Evolutionary conservation across 805 yeast species (phyloP).

Genomic region (Lachancea sp.): DNA sequence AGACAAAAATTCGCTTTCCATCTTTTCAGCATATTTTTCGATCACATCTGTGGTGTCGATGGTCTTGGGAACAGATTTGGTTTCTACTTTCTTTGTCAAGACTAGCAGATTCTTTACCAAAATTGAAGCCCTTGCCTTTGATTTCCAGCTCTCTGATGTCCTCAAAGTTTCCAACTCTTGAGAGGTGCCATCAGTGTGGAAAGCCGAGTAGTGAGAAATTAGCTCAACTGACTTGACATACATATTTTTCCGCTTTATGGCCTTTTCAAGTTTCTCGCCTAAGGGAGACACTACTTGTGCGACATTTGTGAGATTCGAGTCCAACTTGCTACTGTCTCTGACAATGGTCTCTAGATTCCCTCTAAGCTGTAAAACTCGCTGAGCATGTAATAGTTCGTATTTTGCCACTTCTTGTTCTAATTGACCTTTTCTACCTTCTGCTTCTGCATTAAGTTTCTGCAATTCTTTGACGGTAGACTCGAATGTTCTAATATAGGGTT

Average conservation of each 20-base stretch:
- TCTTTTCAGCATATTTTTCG: constrained; percentile 63
- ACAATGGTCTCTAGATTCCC: constrained; percentile 20
- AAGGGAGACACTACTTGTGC: constrained; percentile 59
- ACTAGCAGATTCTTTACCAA: constrained; percentile 58
- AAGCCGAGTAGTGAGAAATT: constrained; percentile 70
- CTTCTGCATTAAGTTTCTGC: constrained; percentile 51
- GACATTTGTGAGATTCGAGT: constrained; percentile 38
- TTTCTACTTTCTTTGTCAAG: constrained; percentile 58
- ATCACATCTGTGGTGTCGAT: constrained; percentile 37
- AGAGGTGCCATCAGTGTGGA: constrained; percentile 44
- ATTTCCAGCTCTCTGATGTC: constrained; percentile 47
- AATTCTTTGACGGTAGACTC: constrained; percentile 77
- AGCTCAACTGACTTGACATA: constrained; percentile 66
- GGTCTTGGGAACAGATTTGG: constrained; percentile 45
- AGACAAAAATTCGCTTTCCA: constrained; percentile 66
- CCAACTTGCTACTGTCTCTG: constrained; percentile 22
- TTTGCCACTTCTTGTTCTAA: constrained; percentile 52
- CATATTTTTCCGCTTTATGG: constrained; percentile 67
- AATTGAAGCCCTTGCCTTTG: constrained; percentile 53
- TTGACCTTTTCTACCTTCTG: constrained; percentile 43
- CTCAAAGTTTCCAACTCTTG: constrained; percentile 52
- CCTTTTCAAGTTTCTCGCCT: constrained; percentile 59
- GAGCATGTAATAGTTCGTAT: constrained; percentile 60
- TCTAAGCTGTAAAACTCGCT: constrained; percentile 46
- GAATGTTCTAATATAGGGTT: constrained; percentile 89